Evolutionary conservation across 164 flowering plant genomes (phyloP), one percentile per base, ranked within the genome.

Genomic region (Vitis cinerea): DNA sequence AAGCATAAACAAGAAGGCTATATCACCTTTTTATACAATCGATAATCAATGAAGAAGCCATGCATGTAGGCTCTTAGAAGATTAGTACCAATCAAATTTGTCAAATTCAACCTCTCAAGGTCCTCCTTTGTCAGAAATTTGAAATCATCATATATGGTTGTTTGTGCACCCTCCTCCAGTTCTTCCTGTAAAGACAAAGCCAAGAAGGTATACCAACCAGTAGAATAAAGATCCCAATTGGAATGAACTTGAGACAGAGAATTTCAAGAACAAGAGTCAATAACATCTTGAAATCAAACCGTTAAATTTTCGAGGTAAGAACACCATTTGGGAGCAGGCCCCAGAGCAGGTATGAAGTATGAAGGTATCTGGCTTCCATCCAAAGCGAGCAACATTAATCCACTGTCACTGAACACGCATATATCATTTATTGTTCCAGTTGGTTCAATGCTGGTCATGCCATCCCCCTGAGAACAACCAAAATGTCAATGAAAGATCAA

Each of bases 321-420:
- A 67, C 95, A 88, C 99, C 98, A 95, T 75, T 91, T 95, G 0
- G 99, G 99, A 55, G 94, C 98, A 70, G 98, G 94, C 59, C 99
- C 99, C 44, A 95, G 78, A 64, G 92, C 86, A 75, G 99, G 99
- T 73, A 93, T 65, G 72, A 91, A 95, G 79, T 92, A 90, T 58
- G 93, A 84, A 1, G 98, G 98, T 77, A 95, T 93, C 76, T 90
- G 93, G 78, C 90, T 83, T 71, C 82, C 63, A 64, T 95, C 98
- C 56, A 95, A 74, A 69, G 97, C 99, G 86, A 95, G 76, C 51
- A 91, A 70, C 73, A 95, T 83, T 89, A 95, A 74, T n/a, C 99
- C 99, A 78, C 92, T 91, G 64, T 81, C 88, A 50, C 66, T 73
- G 68, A 91, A 87, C 52, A 86, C 86, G 74, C 98, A 95, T 49